Percentiles rank a stretch among this genome's conserved stretches.
Evolutionary conservation across 441 rosid genomes (phyloP).

Genomic region (Erodium texanum): DNA sequence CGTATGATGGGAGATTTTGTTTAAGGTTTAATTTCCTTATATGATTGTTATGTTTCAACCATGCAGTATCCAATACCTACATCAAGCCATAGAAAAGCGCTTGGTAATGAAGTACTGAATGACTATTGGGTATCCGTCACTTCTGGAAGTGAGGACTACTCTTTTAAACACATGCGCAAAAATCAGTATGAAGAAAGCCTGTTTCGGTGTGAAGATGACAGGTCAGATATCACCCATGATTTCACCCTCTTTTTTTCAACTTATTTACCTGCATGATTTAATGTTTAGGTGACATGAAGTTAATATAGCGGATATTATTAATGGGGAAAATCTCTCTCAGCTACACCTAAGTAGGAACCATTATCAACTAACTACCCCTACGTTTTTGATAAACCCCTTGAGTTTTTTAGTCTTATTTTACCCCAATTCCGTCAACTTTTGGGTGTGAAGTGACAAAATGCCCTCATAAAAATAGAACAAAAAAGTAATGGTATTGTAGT

Average conservation of each 20-base stretch:
- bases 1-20: constrained; percentile 2
- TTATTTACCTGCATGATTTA: neutral
- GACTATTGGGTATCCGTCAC: constrained; percentile 98
- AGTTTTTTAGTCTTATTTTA: no score
- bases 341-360: no score
- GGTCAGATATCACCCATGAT: constrained; percentile 15
- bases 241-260: constrained; percentile 2
- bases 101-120: constrained; percentile 80
- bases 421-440: no score
- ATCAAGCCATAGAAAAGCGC: constrained; percentile 75
- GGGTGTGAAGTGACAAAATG: no score
- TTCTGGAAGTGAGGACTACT: constrained; percentile 99
- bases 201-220: constrained; percentile 25
- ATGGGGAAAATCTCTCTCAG: no score
- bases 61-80: constrained; percentile 79
- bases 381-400: no score
- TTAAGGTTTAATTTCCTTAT: constrained; percentile 17
- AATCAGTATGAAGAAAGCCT: constrained; percentile 98
- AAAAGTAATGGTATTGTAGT: no score
- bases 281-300: neutral
- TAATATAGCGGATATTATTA: neutral
- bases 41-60: constrained; percentile 15
- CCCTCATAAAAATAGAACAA: no score
- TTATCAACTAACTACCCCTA: no score
- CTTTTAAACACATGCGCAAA: constrained; percentile 98